Evolutionary conservation across 345 rosid species (phyloP), one percentile per base, ranked within the genome.

Genomic region (Eucalyptus viminalis): DNA sequence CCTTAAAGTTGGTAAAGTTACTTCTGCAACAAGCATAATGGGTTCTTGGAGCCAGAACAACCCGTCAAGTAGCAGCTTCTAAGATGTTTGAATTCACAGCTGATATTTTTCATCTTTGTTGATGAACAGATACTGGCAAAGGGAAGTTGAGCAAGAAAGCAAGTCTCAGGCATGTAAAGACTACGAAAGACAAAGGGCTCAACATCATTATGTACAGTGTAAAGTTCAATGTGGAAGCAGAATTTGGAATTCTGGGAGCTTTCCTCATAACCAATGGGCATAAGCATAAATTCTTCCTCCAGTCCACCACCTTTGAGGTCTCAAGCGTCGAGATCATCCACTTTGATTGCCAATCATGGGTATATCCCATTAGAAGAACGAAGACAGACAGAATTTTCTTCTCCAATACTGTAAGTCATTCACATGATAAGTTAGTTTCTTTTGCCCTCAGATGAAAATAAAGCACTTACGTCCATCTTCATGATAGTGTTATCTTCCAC

Each of bases 291-390:
- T 93, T 95, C 93, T 95, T 94, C 92, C 95, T 95, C 81, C 91
- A 91, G 87, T 91, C 93, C 34, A 93, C 93, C 53, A 89, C 90
- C 7, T 89, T 95, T 8, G 87, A 80, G 25, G 19, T 69, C 89
- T 88, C 37, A 15, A 81, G 86, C 58, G 21, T 88, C 14, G 87
- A 88, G 88, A 44, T 49, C 10, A 72, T 94, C 90, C 90, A 92
- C 88, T 95, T 95, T 25, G 92, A 92, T 72, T 95, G 96, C 91
- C 90, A 90, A 22, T 94, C 97, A 31, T 95, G 96, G 96, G 92
- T 95, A 9, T 94, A 95, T 88, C 97, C 97, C 1, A 14, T 91
- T 88, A 69, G 91, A 47, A 89, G 69, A 56, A 94, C 96, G 24
- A 80, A 87, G 89, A 81, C 90, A 54, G 89, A 45, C 50, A 92